phyloP scores from a whole-genome alignment of 2,329 filamentous ascomycete genomes.

The Alternaria atra region DNA sequence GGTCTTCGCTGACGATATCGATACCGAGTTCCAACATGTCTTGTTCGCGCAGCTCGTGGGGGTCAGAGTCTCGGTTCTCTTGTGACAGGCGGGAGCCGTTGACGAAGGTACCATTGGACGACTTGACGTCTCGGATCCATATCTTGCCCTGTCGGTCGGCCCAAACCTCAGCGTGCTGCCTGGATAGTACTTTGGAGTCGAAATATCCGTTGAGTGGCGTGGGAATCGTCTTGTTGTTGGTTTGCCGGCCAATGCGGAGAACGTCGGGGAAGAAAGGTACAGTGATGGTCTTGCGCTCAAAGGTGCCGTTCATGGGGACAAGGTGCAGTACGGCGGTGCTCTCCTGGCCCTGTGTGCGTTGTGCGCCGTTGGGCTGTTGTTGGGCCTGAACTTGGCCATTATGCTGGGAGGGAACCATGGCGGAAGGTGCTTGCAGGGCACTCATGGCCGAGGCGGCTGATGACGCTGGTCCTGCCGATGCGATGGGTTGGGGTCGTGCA shows the following conservation, averaged over 20 bases:
- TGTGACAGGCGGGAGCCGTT: conserved; percentile 89
- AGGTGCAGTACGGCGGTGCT: conserved; percentile 84
- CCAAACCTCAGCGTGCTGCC: conserved; percentile 96
- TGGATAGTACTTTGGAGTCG: conserved; percentile 95
- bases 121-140: conserved; percentile 97
- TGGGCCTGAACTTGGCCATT: conserved; percentile 67
- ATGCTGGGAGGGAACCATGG: conserved; percentile 73
- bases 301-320: conserved; percentile 91
- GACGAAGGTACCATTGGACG: conserved; percentile 98
- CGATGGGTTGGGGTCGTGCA: conserved; percentile 68
- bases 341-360: conserved; percentile 59
- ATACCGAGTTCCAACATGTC: conserved; percentile 96
- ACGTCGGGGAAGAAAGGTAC: conserved; percentile 96
- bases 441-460: conserved; percentile 70
- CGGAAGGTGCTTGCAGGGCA: conserved; percentile 68
- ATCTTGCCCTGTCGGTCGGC: conserved; percentile 86
- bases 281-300: conserved; percentile 94
- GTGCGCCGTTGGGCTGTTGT: conserved; percentile 64
- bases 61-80: conserved; percentile 95
- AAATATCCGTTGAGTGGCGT: conserved; percentile 94
- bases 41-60: conserved; percentile 88
- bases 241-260: conserved; percentile 92
- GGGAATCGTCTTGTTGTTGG: conserved; percentile 93
- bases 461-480: conserved; percentile 65
- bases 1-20: conserved; percentile 97